A percentile compares a stretch with the other conserved stretches of the same genome.
These are phyloP conservation scores for Magnaporthiopsis incrustans DNA, from an alignment of 2,329 filamentous ascomycete species.

Conservation along the genomic window DNA sequence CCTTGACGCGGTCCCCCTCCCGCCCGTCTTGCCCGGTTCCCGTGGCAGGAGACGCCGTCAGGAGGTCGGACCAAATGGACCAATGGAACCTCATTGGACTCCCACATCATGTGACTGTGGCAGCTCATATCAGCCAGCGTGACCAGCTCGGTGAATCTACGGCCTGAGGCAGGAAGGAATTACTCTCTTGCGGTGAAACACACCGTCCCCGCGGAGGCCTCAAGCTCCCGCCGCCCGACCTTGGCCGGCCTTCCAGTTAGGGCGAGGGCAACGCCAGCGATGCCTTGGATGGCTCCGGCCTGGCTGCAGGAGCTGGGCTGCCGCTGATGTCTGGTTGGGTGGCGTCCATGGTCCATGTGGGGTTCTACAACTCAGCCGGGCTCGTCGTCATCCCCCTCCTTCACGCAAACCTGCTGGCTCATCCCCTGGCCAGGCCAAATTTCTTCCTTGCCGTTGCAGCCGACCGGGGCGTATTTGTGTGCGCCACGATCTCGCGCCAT, in stretches of 20 bases:
- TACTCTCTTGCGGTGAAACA: background rate
- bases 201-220: background rate
- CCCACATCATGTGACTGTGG: background rate
- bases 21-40: background rate
- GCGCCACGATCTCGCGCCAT: too few species aligned
- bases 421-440: too few species aligned
- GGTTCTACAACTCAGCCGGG: too few species aligned
- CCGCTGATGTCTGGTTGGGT: background rate
- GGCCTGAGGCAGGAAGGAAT: background rate
- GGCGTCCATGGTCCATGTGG: background rate
- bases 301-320: background rate
- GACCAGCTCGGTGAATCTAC: background rate
- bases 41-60: background rate
- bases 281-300: background rate
- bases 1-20: background rate
- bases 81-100: background rate
- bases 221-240: background rate
- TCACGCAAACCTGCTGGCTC: too few species aligned
- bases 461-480: background rate
- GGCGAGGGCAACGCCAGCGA: too few species aligned
- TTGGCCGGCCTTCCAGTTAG: too few species aligned
- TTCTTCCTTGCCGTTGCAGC: background rate
- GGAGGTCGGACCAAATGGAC: too few species aligned
- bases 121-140: background rate
- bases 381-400: background rate